Conservation (phyloP, 495 filamentous ascomycete genomes). For the Chlorociboria aeruginascens region DNA sequence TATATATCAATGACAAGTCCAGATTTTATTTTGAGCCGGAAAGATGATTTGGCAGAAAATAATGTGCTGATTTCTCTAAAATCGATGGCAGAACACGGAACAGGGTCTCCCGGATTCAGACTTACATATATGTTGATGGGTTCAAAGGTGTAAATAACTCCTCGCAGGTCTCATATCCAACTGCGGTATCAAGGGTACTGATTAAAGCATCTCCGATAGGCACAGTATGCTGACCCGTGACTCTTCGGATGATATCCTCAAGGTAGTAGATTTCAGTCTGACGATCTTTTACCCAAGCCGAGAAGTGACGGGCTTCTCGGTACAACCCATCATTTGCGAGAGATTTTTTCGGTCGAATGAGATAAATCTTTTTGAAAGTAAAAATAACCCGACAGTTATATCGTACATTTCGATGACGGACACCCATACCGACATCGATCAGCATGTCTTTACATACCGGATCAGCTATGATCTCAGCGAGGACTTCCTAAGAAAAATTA, state of each 20-base stretch:
- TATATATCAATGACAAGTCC: too few relatives aligned
- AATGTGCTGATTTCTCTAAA: too few relatives aligned
- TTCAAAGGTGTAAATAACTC: conserved; percentile 60
- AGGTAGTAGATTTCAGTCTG: conserved; percentile 63
- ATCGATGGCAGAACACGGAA: too few relatives aligned
- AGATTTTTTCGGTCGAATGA: conserved; percentile 75
- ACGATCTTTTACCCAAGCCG: conserved; percentile 23
- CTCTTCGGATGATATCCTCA: conserved; percentile 44
- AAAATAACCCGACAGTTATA: conserved; percentile 70
- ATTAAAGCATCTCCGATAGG: conserved; percentile 71
- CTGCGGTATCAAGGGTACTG: conserved; percentile 54
- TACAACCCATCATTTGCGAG: conserved; percentile 74
- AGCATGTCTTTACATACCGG: conserved; percentile 61
- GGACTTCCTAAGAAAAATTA: conserved; percentile 48
- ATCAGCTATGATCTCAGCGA: conserved; percentile 51
- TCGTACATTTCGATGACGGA: conserved; percentile 48
- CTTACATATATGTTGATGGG: conserved; percentile 23
- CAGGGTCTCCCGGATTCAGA: too few relatives aligned
- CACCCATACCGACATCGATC: conserved; percentile 62
- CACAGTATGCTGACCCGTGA: conserved; percentile 44
- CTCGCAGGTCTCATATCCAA: conserved; percentile 69
- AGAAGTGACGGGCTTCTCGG: conserved; percentile 42
- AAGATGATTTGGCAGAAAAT: too few relatives aligned
- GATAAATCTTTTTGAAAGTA: conserved; percentile 52
- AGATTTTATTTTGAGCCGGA: too few relatives aligned